Base-by-base conservation (phyloP, 352 stramenopile species). In the Phytophthora sojae region DNA sequence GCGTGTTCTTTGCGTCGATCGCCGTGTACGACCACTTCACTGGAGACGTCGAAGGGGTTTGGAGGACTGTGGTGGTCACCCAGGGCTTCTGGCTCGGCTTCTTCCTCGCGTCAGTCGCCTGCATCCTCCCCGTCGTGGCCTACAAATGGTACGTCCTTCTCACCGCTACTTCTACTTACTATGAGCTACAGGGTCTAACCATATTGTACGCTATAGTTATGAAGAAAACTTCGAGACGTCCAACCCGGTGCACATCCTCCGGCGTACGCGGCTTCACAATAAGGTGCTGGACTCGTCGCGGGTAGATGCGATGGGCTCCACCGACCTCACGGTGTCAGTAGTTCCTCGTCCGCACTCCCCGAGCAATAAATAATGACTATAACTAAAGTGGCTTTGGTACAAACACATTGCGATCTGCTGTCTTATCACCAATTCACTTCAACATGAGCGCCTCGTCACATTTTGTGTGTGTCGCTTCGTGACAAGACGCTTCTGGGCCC, bases 161-260 rank as follows among this genome's bases (percentile, higher is more conserved):
- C 17, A 3, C 14, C 35, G 14, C 14, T 54, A 7, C 9, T 29
- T 54, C 21, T 12, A 29, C n/a, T 32, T 32, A 56, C 12, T 7
- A 35, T 6, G 0, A 3, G n/a, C 8, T 39, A 3, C 1, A 9
- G 7, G 45, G 15, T 52, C 45, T 37, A 64, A 67, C 39, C 47
- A 9, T 32, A 8, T 21, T 42, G 61, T 14, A 23, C 39, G 70
- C 8, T 25, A 5, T 49, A 94, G 86, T 45, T 92, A 81, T 47
- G 75, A 85, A 61, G 88, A 95, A 67, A 93, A 94, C 59, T 95
- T 94, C 56, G 73, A 83, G 37, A 81, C 81, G 29, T 81, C 76
- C 6, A 91, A 94, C 32, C 86, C 88, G 3, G 85, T 95, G 15
- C 82, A 94, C 55, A 89, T 95, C 35, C 68, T 95, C 17, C 82